A percentile compares a stretch with the other conserved stretches of the same genome.
These are phyloP conservation scores for Nannizziopsis barbatae DNA, from an alignment of 2,329 filamentous ascomycete species.

Conservation along the genomic window DNA sequence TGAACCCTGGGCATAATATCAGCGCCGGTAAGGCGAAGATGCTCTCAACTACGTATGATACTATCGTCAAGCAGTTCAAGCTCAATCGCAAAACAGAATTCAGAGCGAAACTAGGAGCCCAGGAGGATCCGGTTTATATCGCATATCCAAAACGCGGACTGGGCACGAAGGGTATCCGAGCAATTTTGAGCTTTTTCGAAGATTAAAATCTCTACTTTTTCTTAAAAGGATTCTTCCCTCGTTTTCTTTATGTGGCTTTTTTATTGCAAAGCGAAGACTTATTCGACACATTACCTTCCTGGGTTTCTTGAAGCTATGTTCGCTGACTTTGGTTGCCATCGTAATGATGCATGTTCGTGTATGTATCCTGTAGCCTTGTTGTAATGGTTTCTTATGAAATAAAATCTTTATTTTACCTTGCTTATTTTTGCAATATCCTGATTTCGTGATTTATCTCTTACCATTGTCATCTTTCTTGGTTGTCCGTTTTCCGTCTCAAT, in stretches of 20 bases:
- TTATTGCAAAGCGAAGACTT: not conserved
- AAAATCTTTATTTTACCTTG: no score
- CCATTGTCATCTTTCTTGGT: no score
- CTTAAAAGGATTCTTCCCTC: not conserved
- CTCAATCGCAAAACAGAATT: constrained; percentile 80
- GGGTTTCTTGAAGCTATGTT: not conserved
- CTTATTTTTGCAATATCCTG: no score
- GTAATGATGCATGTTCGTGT: no score
- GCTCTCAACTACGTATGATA: constrained; percentile 69
- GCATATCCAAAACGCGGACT: constrained; percentile 81
- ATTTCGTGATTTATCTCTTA: no score
- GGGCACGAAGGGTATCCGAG: constrained; percentile 67
- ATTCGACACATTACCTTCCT: not conserved
- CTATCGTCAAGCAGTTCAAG: constrained; percentile 68
- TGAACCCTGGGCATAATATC: constrained; percentile 71
- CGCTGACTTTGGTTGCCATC: not conserved
- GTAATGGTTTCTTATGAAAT: no score
- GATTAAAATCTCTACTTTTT: constrained; percentile 30
- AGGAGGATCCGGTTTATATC: constrained; percentile 76
- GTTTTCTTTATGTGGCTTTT: not conserved
- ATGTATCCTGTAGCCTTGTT: no score
- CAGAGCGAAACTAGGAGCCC: constrained; percentile 76
- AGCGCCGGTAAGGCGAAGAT: constrained; percentile 70
- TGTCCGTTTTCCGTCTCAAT: no score
- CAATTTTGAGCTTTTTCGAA: constrained; percentile 85